phyloP scores from a whole-genome alignment of 2,329 filamentous ascomycete genomes.

The Epicoccum sorghinum region DNA sequence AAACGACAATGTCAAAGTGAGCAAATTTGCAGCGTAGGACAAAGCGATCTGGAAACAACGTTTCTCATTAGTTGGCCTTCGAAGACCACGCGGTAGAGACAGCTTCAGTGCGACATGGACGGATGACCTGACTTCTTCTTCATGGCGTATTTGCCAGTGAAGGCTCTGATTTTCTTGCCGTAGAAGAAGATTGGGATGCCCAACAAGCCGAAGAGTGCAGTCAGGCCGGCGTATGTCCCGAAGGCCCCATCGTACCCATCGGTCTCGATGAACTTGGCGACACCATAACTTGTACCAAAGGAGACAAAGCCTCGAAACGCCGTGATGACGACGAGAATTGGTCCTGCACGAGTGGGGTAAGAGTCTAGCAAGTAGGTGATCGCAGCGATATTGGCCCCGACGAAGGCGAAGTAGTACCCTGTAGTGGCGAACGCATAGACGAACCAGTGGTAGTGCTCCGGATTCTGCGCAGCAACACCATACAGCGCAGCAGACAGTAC shows the following conservation, averaged over 20 bases:
- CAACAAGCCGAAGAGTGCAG: conserved; percentile 36
- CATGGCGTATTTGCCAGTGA: conserved; percentile 38
- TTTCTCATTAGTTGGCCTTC: background rate
- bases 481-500: conserved; percentile 27
- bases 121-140: conserved; percentile 16
- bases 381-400: conserved; percentile 53
- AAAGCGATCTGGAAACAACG: no score
- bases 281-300: conserved; percentile 52
- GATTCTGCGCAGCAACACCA: conserved; percentile 38
- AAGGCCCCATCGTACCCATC: conserved; percentile 44
- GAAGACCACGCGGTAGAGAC: no score
- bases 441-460: conserved; percentile 46
- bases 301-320: conserved; percentile 55
- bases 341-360: conserved; percentile 52
- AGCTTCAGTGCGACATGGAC: conserved; percentile 18
- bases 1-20: no score
- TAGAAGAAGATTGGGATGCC: conserved; percentile 39
- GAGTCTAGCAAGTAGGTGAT: conserved; percentile 55
- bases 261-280: conserved; percentile 40
- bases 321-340: conserved; percentile 54
- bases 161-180: conserved; percentile 41
- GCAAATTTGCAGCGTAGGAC: no score
- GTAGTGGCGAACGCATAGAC: conserved; percentile 37
- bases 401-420: conserved; percentile 47
- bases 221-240: conserved; percentile 38